Evolutionary conservation across 352 stramenopile genomes (phyloP).

Genomic region (Phytophthora tentaculata): DNA sequence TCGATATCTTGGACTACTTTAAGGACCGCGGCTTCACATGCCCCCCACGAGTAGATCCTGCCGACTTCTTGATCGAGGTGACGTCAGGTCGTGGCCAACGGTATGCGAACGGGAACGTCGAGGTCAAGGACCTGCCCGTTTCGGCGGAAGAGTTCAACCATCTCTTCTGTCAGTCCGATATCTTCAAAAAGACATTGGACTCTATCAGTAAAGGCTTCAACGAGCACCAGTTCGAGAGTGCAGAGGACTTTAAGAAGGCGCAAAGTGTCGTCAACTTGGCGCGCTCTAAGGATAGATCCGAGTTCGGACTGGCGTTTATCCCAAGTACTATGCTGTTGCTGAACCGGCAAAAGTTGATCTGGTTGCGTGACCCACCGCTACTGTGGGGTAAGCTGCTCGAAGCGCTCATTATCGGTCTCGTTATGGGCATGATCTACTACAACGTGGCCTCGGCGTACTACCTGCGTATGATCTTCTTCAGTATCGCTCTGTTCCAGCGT

Average conservation of each 20-base stretch:
- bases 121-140: conserved; percentile 29
- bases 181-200: conserved; percentile 56
- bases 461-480: conserved; percentile 66
- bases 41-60: conserved; percentile 56
- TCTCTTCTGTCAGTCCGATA: conserved; percentile 51
- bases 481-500: conserved; percentile 51
- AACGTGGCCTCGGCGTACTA: conserved; percentile 51
- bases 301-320: conserved; percentile 48
- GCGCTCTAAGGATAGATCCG: conserved; percentile 46
- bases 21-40: conserved; percentile 66
- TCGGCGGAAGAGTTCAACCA: conserved; percentile 52
- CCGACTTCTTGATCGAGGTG: conserved; percentile 68
- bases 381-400: conserved; percentile 52
- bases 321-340: conserved; percentile 43
- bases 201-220: conserved; percentile 47
- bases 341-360: conserved; percentile 50
- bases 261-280: conserved; percentile 48
- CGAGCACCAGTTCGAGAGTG: conserved; percentile 52
- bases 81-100: conserved; percentile 54
- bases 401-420: conserved; percentile 67
- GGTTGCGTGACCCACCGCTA: conserved; percentile 48
- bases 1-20: conserved; percentile 84
- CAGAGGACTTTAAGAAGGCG: conserved; percentile 56
- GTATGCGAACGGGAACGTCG: conserved; percentile 40
- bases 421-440: conserved; percentile 70